Evolutionary conservation across 495 filamentous ascomycete genomes (phyloP).

Genomic region (Xylaria flabelliformis): DNA sequence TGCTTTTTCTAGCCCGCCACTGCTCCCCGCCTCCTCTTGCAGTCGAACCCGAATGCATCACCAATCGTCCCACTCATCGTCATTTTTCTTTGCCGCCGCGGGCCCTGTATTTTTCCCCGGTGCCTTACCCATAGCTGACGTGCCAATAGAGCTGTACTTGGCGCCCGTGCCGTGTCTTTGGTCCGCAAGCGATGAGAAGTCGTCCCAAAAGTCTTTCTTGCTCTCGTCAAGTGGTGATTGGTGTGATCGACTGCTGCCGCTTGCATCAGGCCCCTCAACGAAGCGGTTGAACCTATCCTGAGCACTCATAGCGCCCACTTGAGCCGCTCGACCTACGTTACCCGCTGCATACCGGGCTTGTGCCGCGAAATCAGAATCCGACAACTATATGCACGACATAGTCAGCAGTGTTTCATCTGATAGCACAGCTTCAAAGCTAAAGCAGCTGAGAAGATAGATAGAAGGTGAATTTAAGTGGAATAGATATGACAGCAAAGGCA

Average conservation of each 20-base stretch:
- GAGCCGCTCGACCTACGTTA: slow-evolving; percentile 65
- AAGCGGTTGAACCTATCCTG: slow-evolving; percentile 81
- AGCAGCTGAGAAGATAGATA: not conserved
- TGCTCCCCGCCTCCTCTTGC: not conserved
- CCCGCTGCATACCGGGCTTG: slow-evolving; percentile 77
- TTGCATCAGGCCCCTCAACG: slow-evolving; percentile 64
- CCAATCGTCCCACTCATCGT: slow-evolving; percentile 72
- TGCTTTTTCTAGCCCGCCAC: not conserved
- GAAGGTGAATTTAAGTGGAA: not conserved
- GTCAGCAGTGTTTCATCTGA: not conserved
- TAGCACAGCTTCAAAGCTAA: not conserved
- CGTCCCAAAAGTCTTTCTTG: slow-evolving; percentile 93
- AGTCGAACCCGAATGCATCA: slow-evolving; percentile 37
- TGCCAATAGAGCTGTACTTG: slow-evolving; percentile 66
- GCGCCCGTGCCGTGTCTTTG: slow-evolving; percentile 45
- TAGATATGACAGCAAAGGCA: slow-evolving; percentile 27
- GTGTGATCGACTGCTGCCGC: slow-evolving; percentile 32
- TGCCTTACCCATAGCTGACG: slow-evolving; percentile 71
- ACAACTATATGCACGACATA: slow-evolving; percentile 57
- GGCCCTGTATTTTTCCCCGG: slow-evolving; percentile 39
- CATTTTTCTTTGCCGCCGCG: slow-evolving; percentile 51
- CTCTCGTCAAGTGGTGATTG: slow-evolving; percentile 57
- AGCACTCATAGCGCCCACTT: slow-evolving; percentile 69
- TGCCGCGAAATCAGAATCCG: slow-evolving; percentile 85
- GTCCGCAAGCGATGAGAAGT: slow-evolving; percentile 63